Percentiles rank a stretch among this genome's conserved stretches.
Conservation (phyloP, 1,139 yeast genomes). For the Yarrowia galli region DNA sequence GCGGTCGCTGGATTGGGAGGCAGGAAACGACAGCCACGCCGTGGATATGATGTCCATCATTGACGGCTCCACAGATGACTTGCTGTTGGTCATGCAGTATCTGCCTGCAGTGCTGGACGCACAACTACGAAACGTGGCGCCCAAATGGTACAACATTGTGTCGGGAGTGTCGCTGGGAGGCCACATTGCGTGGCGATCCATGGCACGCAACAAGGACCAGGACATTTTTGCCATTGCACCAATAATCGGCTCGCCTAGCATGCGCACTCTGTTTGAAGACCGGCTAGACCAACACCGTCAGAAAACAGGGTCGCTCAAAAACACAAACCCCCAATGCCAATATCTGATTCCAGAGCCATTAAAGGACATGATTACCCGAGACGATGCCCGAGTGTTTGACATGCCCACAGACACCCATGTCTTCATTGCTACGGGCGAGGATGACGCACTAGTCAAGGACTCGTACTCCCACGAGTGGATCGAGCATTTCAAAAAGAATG, state of each 20-base stretch:
- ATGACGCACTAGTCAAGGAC: conserved; percentile 38
- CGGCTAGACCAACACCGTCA: conserved; percentile 30
- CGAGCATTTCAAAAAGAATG: conserved; percentile 7
- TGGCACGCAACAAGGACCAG: conserved; percentile 50
- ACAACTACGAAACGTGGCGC: conserved; percentile 38
- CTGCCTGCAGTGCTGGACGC: conserved; percentile 57
- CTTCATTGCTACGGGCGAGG: conserved; percentile 37
- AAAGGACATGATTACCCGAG: conserved; percentile 9
- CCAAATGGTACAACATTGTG: conserved; percentile 53
- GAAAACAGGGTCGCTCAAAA: conserved; percentile 10
- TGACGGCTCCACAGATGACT: conserved; percentile 60
- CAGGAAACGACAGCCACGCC: conserved; percentile 61
- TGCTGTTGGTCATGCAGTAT: conserved; percentile 57
- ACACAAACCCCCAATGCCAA: conserved; percentile 32
- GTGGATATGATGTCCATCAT: conserved; percentile 61
- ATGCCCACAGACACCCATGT: conserved; percentile 18
- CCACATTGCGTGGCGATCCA: conserved; percentile 58
- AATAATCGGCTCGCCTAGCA: conserved; percentile 54
- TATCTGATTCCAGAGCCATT: conserved; percentile 32
- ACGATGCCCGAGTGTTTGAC: conserved; percentile 3
- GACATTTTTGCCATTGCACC: conserved; percentile 56
- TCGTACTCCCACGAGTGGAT: conserved; percentile 38
- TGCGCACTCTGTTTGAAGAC: conserved; percentile 32
- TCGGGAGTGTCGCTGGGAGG: conserved; percentile 70
- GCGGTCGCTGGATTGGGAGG: conserved; percentile 57